phyloP scores from a whole-genome alignment of 1,284 basidiomycete genomes.

The Leccinum subfulvum region DNA sequence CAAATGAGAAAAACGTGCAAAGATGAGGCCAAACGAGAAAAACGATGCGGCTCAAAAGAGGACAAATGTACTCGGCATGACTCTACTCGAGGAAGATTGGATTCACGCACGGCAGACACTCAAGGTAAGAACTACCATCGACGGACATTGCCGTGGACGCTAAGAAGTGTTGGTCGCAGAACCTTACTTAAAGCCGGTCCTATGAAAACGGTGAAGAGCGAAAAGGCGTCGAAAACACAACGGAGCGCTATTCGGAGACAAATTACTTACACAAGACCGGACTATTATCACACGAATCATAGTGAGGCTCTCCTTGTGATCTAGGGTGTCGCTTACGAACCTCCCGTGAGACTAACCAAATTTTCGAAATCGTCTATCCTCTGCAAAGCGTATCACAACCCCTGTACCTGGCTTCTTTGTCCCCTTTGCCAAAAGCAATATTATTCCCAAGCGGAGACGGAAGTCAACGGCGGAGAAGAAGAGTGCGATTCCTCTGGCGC shows the following conservation, averaged over 20 bases:
- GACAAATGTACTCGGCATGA: conserved; percentile 45
- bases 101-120: conserved; percentile 57
- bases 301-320: conserved; percentile 44
- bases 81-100: conserved; percentile 68
- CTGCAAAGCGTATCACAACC: conserved; percentile 39
- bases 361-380: conserved; percentile 53
- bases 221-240: conserved; percentile 52
- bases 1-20: conserved; percentile 32
- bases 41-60: conserved; percentile 30
- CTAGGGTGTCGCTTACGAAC: conserved; percentile 10
- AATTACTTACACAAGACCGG: conserved; percentile 81
- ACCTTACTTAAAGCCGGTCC: conserved; percentile 65
- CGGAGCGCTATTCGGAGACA: conserved; percentile 74
- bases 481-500: conserved; percentile 81
- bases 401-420: conserved; percentile 78
- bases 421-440: conserved; percentile 85
- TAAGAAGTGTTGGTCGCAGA: conserved; percentile 37
- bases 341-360: conserved; percentile 58
- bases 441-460: conserved; percentile 90
- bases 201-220: conserved; percentile 72
- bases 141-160: conserved; percentile 23
- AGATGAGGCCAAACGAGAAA: conserved; percentile 10
- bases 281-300: conserved; percentile 65
- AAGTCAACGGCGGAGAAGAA: conserved; percentile 87
- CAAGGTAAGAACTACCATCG: conserved; percentile 41